Conservation (phyloP, 2,329 filamentous ascomycete genomes). For the Aspergillus proliferans region DNA sequence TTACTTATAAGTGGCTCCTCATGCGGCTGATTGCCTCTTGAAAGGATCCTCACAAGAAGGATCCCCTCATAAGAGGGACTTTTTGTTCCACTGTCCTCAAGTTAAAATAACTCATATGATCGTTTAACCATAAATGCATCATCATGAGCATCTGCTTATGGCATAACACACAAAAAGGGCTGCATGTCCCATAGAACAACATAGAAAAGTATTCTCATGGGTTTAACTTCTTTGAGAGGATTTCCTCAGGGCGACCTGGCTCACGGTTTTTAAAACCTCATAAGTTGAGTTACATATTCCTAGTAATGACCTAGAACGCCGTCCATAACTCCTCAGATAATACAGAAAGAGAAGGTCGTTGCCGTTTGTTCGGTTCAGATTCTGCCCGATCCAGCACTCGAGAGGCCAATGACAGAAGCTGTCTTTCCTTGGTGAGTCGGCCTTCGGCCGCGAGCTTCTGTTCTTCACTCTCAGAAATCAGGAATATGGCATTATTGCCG, state of each 20-base stretch:
- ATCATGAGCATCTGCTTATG: too few relatives aligned
- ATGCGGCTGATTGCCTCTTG: too few relatives aligned
- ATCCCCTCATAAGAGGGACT: too few relatives aligned
- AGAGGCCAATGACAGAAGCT: constrained; percentile 5
- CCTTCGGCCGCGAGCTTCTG: constrained; percentile 3
- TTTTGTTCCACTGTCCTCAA: too few relatives aligned
- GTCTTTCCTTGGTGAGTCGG: constrained; percentile 3
- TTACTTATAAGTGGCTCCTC: too few relatives aligned
- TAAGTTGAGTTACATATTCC: constrained; percentile 3
- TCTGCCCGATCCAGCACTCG: constrained; percentile 1
- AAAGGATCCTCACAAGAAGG: too few relatives aligned
- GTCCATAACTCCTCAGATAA: not conserved
- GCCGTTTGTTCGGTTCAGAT: constrained; percentile 1
- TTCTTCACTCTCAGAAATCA: constrained; percentile 5
- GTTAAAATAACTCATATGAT: too few relatives aligned
- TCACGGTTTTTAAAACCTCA: not conserved
- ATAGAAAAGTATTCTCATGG: not conserved
- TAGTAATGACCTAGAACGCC: constrained; percentile 1
- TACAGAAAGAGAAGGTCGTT: constrained; percentile 2
- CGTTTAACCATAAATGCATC: too few relatives aligned
- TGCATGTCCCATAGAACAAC: constrained; percentile 2
- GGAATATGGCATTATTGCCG: constrained; percentile 4
- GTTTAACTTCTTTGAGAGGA: constrained; percentile 1
- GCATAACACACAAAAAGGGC: constrained; percentile 1
- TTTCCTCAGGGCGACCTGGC: not conserved